phyloP scores from a whole-genome alignment of 2,329 filamentous ascomycete genomes.

The Phaeosphaeriaceae sp. region DNA sequence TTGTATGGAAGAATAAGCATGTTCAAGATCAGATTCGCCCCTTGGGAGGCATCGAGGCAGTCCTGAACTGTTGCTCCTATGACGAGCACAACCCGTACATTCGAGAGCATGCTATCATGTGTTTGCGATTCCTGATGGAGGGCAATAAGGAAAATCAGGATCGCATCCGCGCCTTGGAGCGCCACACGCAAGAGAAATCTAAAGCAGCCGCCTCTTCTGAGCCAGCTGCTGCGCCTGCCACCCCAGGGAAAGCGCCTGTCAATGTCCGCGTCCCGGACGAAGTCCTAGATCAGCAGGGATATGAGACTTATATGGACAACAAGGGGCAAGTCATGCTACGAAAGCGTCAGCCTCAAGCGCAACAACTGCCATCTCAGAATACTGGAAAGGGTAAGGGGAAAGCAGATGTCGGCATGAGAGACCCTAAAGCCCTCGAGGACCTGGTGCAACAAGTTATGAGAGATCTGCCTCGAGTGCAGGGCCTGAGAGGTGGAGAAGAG shows the following conservation, averaged over 20 bases:
- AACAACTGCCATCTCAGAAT: constrained; percentile 13
- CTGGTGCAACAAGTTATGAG: constrained; percentile 57
- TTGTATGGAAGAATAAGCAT: constrained; percentile 83
- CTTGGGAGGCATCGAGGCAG: constrained; percentile 83
- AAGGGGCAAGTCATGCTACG: constrained; percentile 57
- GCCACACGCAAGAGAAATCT: constrained; percentile 31
- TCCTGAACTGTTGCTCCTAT: constrained; percentile 88
- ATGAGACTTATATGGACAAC: constrained; percentile 59
- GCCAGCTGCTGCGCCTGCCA: constrained; percentile 4
- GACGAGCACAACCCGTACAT: constrained; percentile 95
- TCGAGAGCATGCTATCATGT: constrained; percentile 74
- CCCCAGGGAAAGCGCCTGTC: constrained; percentile 19
- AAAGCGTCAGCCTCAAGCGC: constrained; percentile 45
- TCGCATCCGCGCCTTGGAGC: constrained; percentile 69
- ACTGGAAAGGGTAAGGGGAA: constrained; percentile 35
- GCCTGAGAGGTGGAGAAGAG: constrained; percentile 49
- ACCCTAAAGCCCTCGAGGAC: constrained; percentile 52
- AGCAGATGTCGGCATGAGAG: constrained; percentile 41
- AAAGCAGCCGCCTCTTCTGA: constrained; percentile 17
- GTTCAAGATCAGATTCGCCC: constrained; percentile 89
- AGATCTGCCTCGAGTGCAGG: constrained; percentile 51
- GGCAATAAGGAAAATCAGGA: constrained; percentile 76
- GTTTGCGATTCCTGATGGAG: constrained; percentile 65
- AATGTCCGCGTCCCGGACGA: constrained; percentile 53
- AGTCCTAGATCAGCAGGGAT: constrained; percentile 57